Evolutionary conservation across 352 stramenopile species (phyloP), one percentile per base, ranked within the genome.

Genomic region (Poterioochromonas sp.): DNA sequence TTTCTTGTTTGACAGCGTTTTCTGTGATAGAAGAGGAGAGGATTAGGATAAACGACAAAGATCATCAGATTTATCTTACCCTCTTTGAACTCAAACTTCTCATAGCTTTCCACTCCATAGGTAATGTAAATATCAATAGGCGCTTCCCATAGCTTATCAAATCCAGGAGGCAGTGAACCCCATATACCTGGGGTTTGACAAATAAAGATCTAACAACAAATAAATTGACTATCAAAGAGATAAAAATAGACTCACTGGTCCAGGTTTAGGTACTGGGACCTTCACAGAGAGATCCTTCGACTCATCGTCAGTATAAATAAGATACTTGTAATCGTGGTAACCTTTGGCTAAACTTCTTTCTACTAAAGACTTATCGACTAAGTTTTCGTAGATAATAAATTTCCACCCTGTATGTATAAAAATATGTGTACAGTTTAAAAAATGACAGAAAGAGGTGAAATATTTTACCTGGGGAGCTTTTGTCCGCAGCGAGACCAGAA

Each of bases 161-260:
- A 78, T 22, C 71, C 71, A 26, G 3, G 12, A 12, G 71, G 71
- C 8, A 78, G 12, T 39, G 11, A 43, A 39, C 71, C 71, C 71
- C 71, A 78, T 37, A 68, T 78, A 47, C 71, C 71, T 26, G 71
- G 71, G 32, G 71, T 63, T 51, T 78, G 49, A 53, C 71, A 78
- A 37, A 78, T 41, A 32, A 78, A 78, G 35, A 54, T 32, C 35
- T 54, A 29, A 62, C 26, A 12, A 34, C 26, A 32, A 62, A 8
- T 34, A 34, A 32, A 32, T 32, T 62, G 8, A 34, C 8, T 62
- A 34, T 22, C 2, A 8, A 62, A 32, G 8, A 32, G 8, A 22
- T 2, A 62, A 8, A 12, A 32, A 62, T 22, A 32, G 15, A 62
- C 51, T 62, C 32, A 71, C 62, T 29, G 62, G 41, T 51, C 71